Evolutionary conservation across 352 stramenopile genomes (phyloP), one percentile per base, ranked within the genome.

Genomic region (Phytophthora pisi): DNA sequence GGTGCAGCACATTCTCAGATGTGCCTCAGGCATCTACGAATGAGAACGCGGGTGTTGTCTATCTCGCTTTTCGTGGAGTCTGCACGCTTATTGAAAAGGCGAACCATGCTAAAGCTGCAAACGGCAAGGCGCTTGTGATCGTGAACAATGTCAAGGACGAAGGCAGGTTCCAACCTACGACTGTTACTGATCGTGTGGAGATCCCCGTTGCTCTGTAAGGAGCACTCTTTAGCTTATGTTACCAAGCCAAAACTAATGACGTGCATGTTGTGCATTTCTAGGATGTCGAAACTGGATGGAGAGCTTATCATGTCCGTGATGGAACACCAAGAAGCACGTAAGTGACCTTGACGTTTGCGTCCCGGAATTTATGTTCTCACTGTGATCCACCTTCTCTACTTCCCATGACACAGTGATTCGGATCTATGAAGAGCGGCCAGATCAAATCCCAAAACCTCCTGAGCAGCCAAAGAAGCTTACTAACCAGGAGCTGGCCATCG

Each of bases 61-160:
- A 79, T 51, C 60, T 91, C 3, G 63, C 78, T 13, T 90, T 88
- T 34, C 78, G 85, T 28, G 85, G 82, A 24, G 68, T 57, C 0
- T 93, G 85, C 40, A 81, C 82, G 5, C 88, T 93, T 20, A 71
- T 89, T n/a, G 85, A 91, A 0, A 93, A 93, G 56, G 82, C 82
- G 1, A 68, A 80, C 0, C 67, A 78, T 23, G 64, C 79, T 11
- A 57, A 51, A 11, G 30, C 56, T n/a, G 82, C 65, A 1, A 61
- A 72, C 2, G 81, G 79, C 2, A 66, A 61, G 6, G 72, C 76
- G 4, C 43, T 90, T n/a, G 10, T 91, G 1, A 73, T 91, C 16
- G 72, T 88, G 1, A 93, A 93, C 64, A 91, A 93, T 43, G 61
- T 83, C 20, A 85, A 86, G 10, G 82, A 82, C 0, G 67, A 79